phyloP scores from a whole-genome alignment of 768 basidiomycete genomes.

The Lentinula guzmanii region DNA sequence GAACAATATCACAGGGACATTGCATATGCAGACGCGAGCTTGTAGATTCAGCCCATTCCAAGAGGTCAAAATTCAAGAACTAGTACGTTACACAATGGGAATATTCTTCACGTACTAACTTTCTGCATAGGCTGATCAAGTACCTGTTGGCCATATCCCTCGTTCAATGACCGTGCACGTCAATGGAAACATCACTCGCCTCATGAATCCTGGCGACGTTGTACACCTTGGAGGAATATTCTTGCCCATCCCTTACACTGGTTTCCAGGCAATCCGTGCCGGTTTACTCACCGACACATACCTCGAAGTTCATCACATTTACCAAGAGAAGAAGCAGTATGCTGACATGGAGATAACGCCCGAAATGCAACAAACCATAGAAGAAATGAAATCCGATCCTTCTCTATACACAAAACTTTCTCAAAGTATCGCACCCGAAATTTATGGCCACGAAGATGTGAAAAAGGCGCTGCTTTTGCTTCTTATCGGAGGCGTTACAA shows the following conservation, averaged over 20 bases:
- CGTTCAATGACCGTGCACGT: slow-evolving; percentile 98
- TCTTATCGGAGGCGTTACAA: slow-evolving; percentile 94
- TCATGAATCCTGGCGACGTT: slow-evolving; percentile 93
- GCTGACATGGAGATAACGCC: slow-evolving; percentile 90
- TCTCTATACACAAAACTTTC: slow-evolving; percentile 85
- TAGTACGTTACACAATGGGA: slow-evolving; percentile 47
- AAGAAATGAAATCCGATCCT: slow-evolving; percentile 64
- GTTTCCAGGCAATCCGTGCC: slow-evolving; percentile 94
- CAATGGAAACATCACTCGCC: slow-evolving; percentile 82
- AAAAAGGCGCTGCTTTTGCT: slow-evolving; percentile 93
- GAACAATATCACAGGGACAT: slow-evolving; percentile 80
- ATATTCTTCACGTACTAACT: background rate
- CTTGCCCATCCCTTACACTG: slow-evolving; percentile 95
- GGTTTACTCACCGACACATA: slow-evolving; percentile 97
- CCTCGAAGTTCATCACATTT: slow-evolving; percentile 83
- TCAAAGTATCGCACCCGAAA: slow-evolving; percentile 95
- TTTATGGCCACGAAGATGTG: slow-evolving; percentile 95
- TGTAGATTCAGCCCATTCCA: slow-evolving; percentile 98
- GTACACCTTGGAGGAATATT: slow-evolving; percentile 96
- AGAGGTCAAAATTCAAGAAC: slow-evolving; percentile 98
- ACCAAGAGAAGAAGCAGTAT: slow-evolving; percentile 98
- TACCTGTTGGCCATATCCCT: slow-evolving; percentile 98
- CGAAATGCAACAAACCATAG: slow-evolving; percentile 66
- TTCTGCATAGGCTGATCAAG: slow-evolving; percentile 81
- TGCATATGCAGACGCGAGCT: slow-evolving; percentile 98